Evolutionary conservation across 83 land plant species (phyloP), one percentile per base, ranked within the genome.

Genomic region (Thuja plicata): DNA sequence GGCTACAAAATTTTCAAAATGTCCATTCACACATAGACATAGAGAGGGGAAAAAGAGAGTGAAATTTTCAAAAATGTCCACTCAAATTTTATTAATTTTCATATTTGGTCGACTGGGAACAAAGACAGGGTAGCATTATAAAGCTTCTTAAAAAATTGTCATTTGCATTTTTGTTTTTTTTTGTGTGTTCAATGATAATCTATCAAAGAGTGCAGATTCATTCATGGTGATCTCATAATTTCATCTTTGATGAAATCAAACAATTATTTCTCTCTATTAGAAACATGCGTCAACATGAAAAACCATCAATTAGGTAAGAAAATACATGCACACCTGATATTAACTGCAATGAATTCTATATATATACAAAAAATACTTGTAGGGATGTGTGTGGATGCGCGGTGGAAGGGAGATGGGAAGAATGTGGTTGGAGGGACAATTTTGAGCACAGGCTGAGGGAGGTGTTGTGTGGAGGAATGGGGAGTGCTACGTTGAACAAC

Each of bases 261-360:
- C 45, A 43, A 43, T 21, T 80, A 80, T 80, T 40, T 43, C 45
- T 80, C 48, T 80, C 84, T 80, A 10, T 24, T 80, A 11, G n/a
- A 41, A 48, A 24, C 30, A 21, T 21, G 84, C 30, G 48, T 48
- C 84, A 34, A 2, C 46, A 40, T 21, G 48, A 43, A 41, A 80
- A 27, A 40, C 48, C 46, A 40, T 21, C 37, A 40, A 41, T n/a
- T 52, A 52, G 87, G 87, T 8, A 52, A 48, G 50, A 34, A 54
- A 48, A 12, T 85, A 35, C 87, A 85, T 52, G 40, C 87, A 16
- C 87, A 52, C 87, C n/a, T 85, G 32, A 85, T 85, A 32, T 45
- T 19, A 85, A 48, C 55, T 54, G 87, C 66, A 30, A 52, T 30
- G 35, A 34, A 54, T 48, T 43, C 30, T 7, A 16, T 50, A 3